phyloP scores from a whole-genome alignment of 257 asterid genomes.

The Solanum chilense region DNA sequence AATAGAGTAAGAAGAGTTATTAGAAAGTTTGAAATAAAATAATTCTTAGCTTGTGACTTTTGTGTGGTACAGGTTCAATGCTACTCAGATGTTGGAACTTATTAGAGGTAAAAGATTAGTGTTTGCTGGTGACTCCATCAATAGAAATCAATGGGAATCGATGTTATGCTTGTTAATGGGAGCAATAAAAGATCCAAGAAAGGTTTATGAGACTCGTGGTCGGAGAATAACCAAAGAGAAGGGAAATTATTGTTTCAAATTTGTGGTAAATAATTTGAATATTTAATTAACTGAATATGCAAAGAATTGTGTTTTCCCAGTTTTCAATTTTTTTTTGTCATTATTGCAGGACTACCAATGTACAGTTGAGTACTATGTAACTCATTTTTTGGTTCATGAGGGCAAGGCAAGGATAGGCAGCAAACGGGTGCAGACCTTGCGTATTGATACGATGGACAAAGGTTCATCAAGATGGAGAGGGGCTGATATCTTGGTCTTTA shows the following conservation, averaged over 20 bases:
- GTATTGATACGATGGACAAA: constrained; percentile 71
- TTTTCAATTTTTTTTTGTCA: not conserved
- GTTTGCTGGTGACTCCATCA: constrained; percentile 83
- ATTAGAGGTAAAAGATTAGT: constrained; percentile 86
- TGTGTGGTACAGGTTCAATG: constrained; percentile 46
- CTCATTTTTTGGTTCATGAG: constrained; percentile 80
- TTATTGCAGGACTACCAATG: constrained; percentile 67
- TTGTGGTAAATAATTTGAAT: constrained; percentile 44
- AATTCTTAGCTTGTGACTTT: not conserved
- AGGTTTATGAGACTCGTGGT: constrained; percentile 71
- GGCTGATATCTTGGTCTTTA: constrained; percentile 82
- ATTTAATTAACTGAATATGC: not conserved
- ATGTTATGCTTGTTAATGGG: constrained; percentile 80
- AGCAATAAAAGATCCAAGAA: constrained; percentile 63
- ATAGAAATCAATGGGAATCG: constrained; percentile 94
- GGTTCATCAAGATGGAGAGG: constrained; percentile 88
- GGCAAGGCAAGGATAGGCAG: constrained; percentile 68
- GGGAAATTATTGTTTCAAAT: constrained; percentile 75
- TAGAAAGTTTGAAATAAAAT: not conserved
- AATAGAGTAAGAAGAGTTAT: not conserved
- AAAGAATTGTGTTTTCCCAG: not conserved
- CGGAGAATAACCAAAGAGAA: constrained; percentile 74
- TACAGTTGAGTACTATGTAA: constrained; percentile 72
- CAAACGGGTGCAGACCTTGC: constrained; percentile 57
- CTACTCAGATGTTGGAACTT: constrained; percentile 65